Conservation (phyloP, 2,329 filamentous ascomycete genomes). For the Trichophyton rubrum region DNA sequence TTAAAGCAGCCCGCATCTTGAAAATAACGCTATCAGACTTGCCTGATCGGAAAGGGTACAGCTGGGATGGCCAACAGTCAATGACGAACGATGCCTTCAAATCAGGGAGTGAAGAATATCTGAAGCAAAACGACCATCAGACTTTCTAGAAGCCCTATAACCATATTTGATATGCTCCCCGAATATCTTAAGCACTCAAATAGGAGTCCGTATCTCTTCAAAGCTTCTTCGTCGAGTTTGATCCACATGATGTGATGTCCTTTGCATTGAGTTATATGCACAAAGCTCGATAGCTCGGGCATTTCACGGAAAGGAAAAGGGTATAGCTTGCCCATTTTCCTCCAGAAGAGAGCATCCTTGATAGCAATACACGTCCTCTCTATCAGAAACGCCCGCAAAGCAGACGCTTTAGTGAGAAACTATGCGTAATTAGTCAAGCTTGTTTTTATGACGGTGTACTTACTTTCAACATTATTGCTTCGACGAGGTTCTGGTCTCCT, state of each 20-base stretch:
- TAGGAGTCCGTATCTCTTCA: neutral
- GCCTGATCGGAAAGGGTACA: no score
- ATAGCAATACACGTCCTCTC: conserved; percentile 2
- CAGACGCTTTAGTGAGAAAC: neutral
- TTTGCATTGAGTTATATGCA: neutral
- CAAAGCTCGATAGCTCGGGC: neutral
- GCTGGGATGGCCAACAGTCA: neutral
- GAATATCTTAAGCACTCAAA: neutral
- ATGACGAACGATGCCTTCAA: conserved; percentile 2
- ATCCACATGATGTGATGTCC: conserved; percentile 5
- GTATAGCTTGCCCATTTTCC: neutral
- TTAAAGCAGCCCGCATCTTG: neutral
- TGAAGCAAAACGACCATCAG: neutral
- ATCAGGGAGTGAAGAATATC: neutral
- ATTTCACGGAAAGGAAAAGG: neutral
- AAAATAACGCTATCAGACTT: neutral
- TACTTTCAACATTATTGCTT: conserved; percentile 7
- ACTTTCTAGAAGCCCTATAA: neutral
- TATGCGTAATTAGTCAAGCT: neutral
- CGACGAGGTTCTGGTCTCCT: neutral
- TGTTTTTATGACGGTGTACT: neutral
- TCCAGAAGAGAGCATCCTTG: neutral
- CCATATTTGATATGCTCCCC: neutral
- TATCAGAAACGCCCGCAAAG: neutral
- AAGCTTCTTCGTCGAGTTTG: conserved; percentile 1